Percentiles rank a stretch among this genome's conserved stretches.
Evolutionary conservation across 2,329 filamentous ascomycete species (phyloP).

Genomic region (Diaporthe citri): DNA sequence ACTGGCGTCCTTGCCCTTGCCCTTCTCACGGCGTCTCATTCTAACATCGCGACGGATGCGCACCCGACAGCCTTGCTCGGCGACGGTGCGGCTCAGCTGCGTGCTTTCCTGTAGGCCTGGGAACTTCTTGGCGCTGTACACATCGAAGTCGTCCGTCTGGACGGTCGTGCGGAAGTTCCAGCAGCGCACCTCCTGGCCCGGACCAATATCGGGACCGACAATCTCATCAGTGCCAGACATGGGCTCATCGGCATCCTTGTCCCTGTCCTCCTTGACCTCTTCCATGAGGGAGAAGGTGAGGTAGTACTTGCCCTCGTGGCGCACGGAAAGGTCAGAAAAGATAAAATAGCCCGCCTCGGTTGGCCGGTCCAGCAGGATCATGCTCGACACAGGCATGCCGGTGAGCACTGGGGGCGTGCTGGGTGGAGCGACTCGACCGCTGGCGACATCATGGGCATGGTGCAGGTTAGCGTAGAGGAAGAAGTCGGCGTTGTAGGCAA

Average conservation of each 20-base stretch:
- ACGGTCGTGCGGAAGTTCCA: conserved; percentile 38
- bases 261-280: conserved; percentile 87
- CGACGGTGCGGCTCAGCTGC: conserved; percentile 86
- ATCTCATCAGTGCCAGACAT: conserved; percentile 49
- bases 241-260: conserved; percentile 72
- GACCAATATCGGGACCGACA: conserved; percentile 45
- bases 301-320: conserved; percentile 94
- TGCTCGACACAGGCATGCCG: conserved; percentile 93
- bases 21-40: conserved; percentile 64
- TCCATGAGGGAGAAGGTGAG: conserved; percentile 94
- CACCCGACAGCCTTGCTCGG: conserved; percentile 96
- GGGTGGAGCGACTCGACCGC: conserved; percentile 77
- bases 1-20: conserved; percentile 48
- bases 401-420: conserved; percentile 87
- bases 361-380: conserved; percentile 94
- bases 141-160: conserved; percentile 88
- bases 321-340: conserved; percentile 95
- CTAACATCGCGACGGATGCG: conserved; percentile 85
- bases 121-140: conserved; percentile 98
- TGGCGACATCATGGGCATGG: conserved; percentile 84
- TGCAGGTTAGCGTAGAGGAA: conserved; percentile 96
- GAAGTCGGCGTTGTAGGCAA: conserved; percentile 95
- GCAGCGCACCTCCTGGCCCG: conserved; percentile 31
- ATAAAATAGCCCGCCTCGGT: conserved; percentile 89
- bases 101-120: conserved; percentile 94